phyloP scores from a whole-genome alignment of 768 basidiomycete genomes.

The Vararia minispora region DNA sequence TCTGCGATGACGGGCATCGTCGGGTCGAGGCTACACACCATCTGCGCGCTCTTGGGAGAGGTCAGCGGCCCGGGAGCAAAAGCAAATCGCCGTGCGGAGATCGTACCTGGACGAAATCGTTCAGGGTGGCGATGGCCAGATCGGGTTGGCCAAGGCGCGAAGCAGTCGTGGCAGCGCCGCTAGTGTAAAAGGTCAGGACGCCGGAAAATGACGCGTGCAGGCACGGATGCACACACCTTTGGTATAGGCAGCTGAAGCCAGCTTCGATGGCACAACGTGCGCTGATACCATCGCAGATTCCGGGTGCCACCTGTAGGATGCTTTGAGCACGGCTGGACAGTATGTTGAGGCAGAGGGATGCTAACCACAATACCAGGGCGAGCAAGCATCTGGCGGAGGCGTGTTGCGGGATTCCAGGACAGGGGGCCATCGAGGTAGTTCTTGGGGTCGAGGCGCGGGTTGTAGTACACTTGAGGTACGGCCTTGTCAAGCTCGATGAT shows the following conservation, averaged over 20 bases:
- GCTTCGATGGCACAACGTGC: conserved; percentile 73
- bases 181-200: conserved; percentile 12
- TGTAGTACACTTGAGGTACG: conserved; percentile 59
- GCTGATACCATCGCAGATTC: conserved; percentile 72
- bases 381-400: conserved; percentile 42
- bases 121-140: conserved; percentile 66
- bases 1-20: conserved; percentile 66
- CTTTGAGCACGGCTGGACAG: conserved; percentile 2
- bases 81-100: conserved; percentile 6
- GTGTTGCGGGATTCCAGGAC: conserved; percentile 56
- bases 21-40: conserved; percentile 58
- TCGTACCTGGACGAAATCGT: conserved; percentile 56
- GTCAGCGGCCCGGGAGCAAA: background rate
- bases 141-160: conserved; percentile 73
- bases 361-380: conserved; percentile 69
- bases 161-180: conserved; percentile 72
- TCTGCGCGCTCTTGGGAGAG: conserved; percentile 40
- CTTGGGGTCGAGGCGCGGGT: conserved; percentile 55
- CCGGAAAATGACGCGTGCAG: no score
- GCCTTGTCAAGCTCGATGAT: no score
- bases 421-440: conserved; percentile 62
- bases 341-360: conserved; percentile 3
- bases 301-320: conserved; percentile 49
- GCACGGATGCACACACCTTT: conserved; percentile 37
- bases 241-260: conserved; percentile 68